A percentile compares a stretch with the other conserved stretches of the same genome.
Evolutionary conservation across 176 grass and related monocot species (phyloP).

Genomic region (Bonia amplexicaulis): DNA sequence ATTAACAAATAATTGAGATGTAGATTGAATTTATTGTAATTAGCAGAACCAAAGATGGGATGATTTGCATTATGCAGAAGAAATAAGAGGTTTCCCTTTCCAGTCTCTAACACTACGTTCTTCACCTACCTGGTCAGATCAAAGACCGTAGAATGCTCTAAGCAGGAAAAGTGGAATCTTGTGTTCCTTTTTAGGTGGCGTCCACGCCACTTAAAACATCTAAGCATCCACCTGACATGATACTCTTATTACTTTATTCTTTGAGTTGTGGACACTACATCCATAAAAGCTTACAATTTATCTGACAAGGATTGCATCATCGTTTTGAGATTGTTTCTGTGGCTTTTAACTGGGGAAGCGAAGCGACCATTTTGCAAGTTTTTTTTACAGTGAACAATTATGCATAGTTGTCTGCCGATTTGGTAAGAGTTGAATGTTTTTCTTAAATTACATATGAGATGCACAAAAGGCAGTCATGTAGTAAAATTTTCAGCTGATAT

Average conservation of each 20-base stretch:
- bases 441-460: background rate
- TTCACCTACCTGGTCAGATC: slow-evolving; percentile 13
- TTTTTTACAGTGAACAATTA: background rate
- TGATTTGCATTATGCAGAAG: background rate
- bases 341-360: background rate
- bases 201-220: background rate
- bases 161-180: slow-evolving; percentile 16
- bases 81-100: background rate
- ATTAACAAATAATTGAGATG: background rate
- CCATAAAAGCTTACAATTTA: background rate
- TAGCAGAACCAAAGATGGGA: background rate
- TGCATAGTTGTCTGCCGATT: background rate
- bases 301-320: background rate
- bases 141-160: slow-evolving; percentile 8
- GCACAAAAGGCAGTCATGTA: background rate
- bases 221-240: background rate
- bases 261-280: background rate
- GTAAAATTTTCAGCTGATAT: slow-evolving; percentile 5
- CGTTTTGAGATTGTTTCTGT: background rate
- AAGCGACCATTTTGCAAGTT: background rate
- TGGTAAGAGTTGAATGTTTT: background rate
- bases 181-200: background rate
- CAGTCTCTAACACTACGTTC: background rate
- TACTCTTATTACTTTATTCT: background rate
- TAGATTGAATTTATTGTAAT: background rate